Evolutionary conservation across 2,329 filamentous ascomycete genomes (phyloP).

Genomic region (Penicillium sumatraense): DNA sequence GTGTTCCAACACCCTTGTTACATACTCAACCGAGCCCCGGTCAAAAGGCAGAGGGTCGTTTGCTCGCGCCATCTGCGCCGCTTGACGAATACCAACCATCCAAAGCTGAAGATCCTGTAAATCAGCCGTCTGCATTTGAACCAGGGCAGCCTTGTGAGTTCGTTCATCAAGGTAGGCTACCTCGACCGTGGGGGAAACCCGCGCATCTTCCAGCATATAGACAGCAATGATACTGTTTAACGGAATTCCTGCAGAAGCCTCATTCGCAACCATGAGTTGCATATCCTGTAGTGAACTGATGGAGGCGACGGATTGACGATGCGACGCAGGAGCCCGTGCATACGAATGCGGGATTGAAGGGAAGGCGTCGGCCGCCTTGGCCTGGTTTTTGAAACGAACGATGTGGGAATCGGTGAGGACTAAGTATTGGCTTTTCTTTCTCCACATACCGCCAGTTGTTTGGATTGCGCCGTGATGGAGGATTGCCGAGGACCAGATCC

Average conservation of each 20-base stretch:
- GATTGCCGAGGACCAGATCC: constrained; percentile 52
- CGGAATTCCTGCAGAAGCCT: constrained; percentile 60
- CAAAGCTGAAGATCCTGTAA: constrained; percentile 68
- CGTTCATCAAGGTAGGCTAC: constrained; percentile 71
- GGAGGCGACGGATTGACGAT: constrained; percentile 63
- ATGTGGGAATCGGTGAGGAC: constrained; percentile 72
- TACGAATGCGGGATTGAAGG: constrained; percentile 53
- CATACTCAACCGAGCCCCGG: constrained; percentile 65
- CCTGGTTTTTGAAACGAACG: constrained; percentile 69
- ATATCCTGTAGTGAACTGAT: constrained; percentile 65
- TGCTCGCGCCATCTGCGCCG: constrained; percentile 60
- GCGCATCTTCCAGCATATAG: constrained; percentile 69
- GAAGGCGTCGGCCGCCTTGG: constrained; percentile 68
- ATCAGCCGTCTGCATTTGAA: constrained; percentile 68
- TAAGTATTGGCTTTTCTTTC: constrained; percentile 74
- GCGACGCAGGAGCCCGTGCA: constrained; percentile 47
- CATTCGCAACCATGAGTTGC: constrained; percentile 60
- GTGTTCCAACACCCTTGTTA: constrained; percentile 65
- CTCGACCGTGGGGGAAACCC: constrained; percentile 69
- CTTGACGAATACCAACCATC: constrained; percentile 65
- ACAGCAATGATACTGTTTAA: constrained; percentile 70
- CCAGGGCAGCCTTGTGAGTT: constrained; percentile 61
- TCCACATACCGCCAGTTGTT: constrained; percentile 70
- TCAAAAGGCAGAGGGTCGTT: constrained; percentile 59
- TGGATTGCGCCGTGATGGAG: constrained; percentile 72